Evolutionary conservation across 2,329 filamentous ascomycete species (phyloP), one percentile per base, ranked within the genome.

Genomic region (Colletotrichum orbiculare): DNA sequence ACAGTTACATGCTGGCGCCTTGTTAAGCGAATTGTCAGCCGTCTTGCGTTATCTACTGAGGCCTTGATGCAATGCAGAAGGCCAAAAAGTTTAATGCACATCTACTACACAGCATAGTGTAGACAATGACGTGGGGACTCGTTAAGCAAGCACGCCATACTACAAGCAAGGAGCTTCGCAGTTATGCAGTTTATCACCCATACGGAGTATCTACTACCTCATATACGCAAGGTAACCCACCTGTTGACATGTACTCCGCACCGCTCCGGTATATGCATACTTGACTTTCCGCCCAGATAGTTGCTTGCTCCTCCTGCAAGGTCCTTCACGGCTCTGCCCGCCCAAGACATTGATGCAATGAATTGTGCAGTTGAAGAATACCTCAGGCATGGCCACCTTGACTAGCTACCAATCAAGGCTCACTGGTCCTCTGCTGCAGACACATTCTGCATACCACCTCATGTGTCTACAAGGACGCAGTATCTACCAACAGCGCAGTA

Each of bases 371-470:
- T 43, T 25, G 47, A 38, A 33, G 59, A 54, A 49, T 66, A 66
- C 59, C 63, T 66, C 41, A 66, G 59, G 59, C 63, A 66, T 9
- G 47, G 54, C 47, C 41, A 64, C 63, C 63, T 54, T 10, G n/a
- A 2, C 13, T 45, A 15, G 13, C 25, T 25, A 25, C 25, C 25
- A 25, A 25, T 25, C 25, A 25, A 46, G 43, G 15, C 15, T n/a
- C 43, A 46, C 15, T n/a, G 17, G 52, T 37, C 7, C 13, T n/a
- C 46, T 33, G 46, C n/a, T 39, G 45, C 13, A 48, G 35, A 33
- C 15, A 12, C 15, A 8, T 6, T 35, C 35, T 59, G 54, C 54
- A 25, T 25, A 4, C 25, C 25, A 25, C 25, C 25, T 25, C 25
- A 25, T 25, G 25, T 25, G 25, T 25, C 25, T 25, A 25, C 25